Percentiles rank a stretch among this genome's conserved stretches.
These are phyloP conservation scores for Clonostachys rosea DNA, from an alignment of 2,329 filamentous ascomycete genomes.

Conservation along the genomic window DNA sequence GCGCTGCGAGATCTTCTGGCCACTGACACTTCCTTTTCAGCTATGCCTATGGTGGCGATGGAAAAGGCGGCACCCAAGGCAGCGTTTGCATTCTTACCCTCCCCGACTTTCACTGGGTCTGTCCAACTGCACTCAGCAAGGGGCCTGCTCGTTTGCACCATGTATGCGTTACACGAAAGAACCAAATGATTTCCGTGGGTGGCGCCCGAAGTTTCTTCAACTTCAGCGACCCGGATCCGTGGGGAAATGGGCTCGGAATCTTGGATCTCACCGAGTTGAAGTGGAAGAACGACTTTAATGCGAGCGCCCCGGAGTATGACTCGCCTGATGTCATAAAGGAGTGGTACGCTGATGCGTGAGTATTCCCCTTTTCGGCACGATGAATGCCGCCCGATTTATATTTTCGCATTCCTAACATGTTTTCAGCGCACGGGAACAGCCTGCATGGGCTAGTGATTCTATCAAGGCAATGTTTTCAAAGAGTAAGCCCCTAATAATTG, in stretches of 20 bases:
- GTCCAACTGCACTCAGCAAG: background rate
- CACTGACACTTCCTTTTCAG: conserved; percentile 6
- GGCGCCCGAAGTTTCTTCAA: conserved; percentile 12
- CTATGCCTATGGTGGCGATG: conserved; percentile 27
- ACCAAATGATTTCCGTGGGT: conserved; percentile 33
- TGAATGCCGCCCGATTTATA: too few species aligned
- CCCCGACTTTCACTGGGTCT: conserved; percentile 25
- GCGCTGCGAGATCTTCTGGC: too few species aligned
- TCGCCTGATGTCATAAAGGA: conserved; percentile 19
- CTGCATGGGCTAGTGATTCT: too few species aligned
- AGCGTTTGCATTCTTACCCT: conserved; percentile 29
- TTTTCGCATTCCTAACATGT: too few species aligned
- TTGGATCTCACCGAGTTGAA: conserved; percentile 29
- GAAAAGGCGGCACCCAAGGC: conserved; percentile 10
- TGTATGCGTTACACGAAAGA: conserved; percentile 24
- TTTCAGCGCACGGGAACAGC: too few species aligned
- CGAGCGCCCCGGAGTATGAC: conserved; percentile 20
- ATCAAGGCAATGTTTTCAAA: too few species aligned
- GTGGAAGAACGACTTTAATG: conserved; percentile 26
- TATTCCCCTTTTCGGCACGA: background rate
- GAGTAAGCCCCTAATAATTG: too few species aligned
- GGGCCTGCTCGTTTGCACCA: conserved; percentile 18
- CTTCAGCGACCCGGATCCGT: conserved; percentile 20
- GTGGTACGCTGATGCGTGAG: conserved; percentile 22
- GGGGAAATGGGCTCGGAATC: conserved; percentile 27